Evolutionary conservation across 1,284 basidiomycete species (phyloP), one percentile per base, ranked within the genome.

Genomic region (Microbotryum violaceum): DNA sequence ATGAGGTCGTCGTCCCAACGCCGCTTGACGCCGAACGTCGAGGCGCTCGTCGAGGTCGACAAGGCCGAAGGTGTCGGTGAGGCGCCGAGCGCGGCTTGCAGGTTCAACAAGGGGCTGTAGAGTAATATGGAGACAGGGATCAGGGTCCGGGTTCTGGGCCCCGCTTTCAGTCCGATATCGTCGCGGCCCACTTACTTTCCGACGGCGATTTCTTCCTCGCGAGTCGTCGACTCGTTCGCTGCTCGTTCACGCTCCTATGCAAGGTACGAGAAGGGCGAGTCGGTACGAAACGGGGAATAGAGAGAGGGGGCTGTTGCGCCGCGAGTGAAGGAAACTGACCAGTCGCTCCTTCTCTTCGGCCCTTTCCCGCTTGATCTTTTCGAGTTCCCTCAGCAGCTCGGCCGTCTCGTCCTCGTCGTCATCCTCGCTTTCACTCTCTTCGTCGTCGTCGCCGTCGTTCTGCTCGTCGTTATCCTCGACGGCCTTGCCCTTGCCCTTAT

Each of bases 351-450:
- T 91, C 77, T 97, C 92, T 73, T 89, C 91, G 18, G 91, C 91
- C 20, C 92, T 82, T 74, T 97, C 91, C 57, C 86, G 85, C 76
- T 94, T 96, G 71, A 96, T 96, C 78, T 92, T 94, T 76, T 92
- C 92, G 23, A 97, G 80, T 74, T 97, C 92, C 27, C 90, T 85
- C 69, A 97, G 79, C 27, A 97, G 80, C 71, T 93, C 91, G 0
- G 90, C 91, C 0, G 90, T 92, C 66, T 96, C 91, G 70, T 92
- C 91, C 72, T 94, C 90, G 16, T 88, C 87, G 37, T 88, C 85
- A 1, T 82, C 81, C 48, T 78, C 77, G 33, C 77, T 75, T 42
- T 81, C 82, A 20, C 84, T 83, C 0, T 81, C 81, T 6, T 81
- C 78, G 4, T 79, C 82, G 12, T 76, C 73, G 18, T 73, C 74